Percentiles rank a stretch among this genome's conserved stretches.
Evolutionary conservation across 164 flowering plant species (phyloP).

Genomic region (Saururus chinensis): DNA sequence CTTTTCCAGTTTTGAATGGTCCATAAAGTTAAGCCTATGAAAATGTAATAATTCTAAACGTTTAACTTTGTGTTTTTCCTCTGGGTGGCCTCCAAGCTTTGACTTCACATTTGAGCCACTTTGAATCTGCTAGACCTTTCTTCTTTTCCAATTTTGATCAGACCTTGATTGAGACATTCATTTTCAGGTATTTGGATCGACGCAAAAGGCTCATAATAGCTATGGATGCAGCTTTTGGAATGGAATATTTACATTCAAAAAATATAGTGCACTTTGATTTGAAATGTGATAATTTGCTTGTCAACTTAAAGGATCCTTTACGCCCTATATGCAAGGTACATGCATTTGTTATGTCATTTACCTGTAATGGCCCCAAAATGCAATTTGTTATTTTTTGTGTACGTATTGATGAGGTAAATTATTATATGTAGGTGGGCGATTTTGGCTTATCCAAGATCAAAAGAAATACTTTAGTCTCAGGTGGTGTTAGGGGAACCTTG

Average conservation of each 20-base stretch:
- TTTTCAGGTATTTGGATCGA: slow-evolving; percentile 69
- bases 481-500: slow-evolving; percentile 94
- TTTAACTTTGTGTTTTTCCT: neutral
- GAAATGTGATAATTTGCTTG: slow-evolving; percentile 91
- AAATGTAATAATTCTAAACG: no score
- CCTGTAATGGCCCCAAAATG: neutral
- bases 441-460: slow-evolving; percentile 96
- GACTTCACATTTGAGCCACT: neutral
- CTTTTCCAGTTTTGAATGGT: no score
- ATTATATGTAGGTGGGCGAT: slow-evolving; percentile 73
- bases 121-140: neutral
- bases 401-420: neutral
- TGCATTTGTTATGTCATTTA: neutral
- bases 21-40: neutral
- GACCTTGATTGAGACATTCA: neutral
- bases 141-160: neutral
- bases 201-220: slow-evolving; percentile 83
- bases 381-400: neutral
- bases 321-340: slow-evolving; percentile 89
- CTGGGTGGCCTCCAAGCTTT: neutral
- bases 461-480: slow-evolving; percentile 94
- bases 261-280: slow-evolving; percentile 94
- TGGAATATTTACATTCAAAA: slow-evolving; percentile 94
- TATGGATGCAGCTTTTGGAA: slow-evolving; percentile 98
- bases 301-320: slow-evolving; percentile 77